Evolutionary conservation across 441 rosid genomes (phyloP).

Genomic region (Macaranga tanarius): DNA sequence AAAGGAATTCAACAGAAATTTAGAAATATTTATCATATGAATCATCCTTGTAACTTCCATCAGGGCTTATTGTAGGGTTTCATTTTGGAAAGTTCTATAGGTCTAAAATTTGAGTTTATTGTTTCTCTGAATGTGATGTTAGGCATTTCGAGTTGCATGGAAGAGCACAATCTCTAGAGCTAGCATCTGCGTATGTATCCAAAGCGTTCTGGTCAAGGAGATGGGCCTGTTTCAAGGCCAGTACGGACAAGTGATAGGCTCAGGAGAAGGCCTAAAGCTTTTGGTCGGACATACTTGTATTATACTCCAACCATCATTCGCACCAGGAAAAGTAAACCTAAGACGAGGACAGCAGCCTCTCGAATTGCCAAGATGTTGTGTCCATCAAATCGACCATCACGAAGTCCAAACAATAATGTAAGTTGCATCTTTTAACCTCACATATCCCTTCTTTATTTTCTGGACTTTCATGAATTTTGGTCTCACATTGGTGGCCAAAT

Average conservation of each 20-base stretch:
- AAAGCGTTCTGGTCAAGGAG: conserved; percentile 79
- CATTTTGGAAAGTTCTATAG: neutral
- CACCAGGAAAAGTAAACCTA: conserved; percentile 69
- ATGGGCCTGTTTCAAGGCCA: conserved; percentile 79
- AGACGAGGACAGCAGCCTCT: conserved; percentile 89
- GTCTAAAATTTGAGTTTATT: conserved; percentile 11
- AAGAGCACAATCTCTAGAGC: conserved; percentile 32
- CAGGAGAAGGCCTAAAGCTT: conserved; percentile 79
- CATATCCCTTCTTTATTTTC: neutral
- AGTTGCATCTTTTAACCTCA: conserved; percentile 20
- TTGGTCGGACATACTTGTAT: conserved; percentile 60
- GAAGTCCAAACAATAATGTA: conserved; percentile 59
- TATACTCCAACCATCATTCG: conserved; percentile 59
- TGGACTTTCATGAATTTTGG: neutral
- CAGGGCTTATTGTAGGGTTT: neutral
- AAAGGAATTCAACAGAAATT: neutral
- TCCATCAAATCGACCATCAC: conserved; percentile 56
- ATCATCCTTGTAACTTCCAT: neutral
- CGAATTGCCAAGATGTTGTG: conserved; percentile 83
- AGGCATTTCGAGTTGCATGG: conserved; percentile 51
- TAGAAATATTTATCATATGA: neutral
- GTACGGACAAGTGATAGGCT: conserved; percentile 94
- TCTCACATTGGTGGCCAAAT: neutral
- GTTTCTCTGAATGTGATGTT: conserved; percentile 14
- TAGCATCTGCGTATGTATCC: conserved; percentile 76